Evolutionary conservation across 257 asterid genomes (phyloP).

Genomic region (Gynochthodes officinalis): DNA sequence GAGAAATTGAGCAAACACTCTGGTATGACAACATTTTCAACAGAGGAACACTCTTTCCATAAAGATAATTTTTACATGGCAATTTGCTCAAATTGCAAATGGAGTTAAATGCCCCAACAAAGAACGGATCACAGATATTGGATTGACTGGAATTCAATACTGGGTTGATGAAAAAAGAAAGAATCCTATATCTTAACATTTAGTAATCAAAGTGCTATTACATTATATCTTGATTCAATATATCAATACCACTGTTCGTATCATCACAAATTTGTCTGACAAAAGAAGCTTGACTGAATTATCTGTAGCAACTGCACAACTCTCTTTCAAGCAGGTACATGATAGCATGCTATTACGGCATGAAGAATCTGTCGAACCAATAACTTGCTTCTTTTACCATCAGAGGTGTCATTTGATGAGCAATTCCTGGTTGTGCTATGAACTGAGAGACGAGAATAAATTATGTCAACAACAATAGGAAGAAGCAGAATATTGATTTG

Average conservation of each 20-base stretch:
- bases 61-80: too few relatives aligned
- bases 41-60: too few relatives aligned
- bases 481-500: not conserved
- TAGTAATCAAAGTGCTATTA: not conserved
- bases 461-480: not conserved
- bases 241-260: not conserved
- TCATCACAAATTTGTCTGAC: not conserved
- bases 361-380: slow-evolving; percentile 54
- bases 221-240: not conserved
- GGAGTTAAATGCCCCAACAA: too few relatives aligned
- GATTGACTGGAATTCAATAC: too few relatives aligned
- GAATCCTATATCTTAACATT: not conserved
- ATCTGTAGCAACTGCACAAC: not conserved
- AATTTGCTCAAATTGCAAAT: too few relatives aligned
- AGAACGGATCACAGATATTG: too few relatives aligned
- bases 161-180: too few relatives aligned
- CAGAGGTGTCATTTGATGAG: slow-evolving; percentile 67
- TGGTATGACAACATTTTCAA: too few relatives aligned
- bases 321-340: not conserved
- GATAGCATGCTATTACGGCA: not conserved
- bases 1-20: too few relatives aligned
- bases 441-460: slow-evolving; percentile 37
- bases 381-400: slow-evolving; percentile 81
- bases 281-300: not conserved
- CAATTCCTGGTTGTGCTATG: slow-evolving; percentile 60